These are phyloP conservation scores for Tieghemostelium lacteum DNA, from an alignment of 78 protist genomes.

Conservation along the genomic window DNA sequence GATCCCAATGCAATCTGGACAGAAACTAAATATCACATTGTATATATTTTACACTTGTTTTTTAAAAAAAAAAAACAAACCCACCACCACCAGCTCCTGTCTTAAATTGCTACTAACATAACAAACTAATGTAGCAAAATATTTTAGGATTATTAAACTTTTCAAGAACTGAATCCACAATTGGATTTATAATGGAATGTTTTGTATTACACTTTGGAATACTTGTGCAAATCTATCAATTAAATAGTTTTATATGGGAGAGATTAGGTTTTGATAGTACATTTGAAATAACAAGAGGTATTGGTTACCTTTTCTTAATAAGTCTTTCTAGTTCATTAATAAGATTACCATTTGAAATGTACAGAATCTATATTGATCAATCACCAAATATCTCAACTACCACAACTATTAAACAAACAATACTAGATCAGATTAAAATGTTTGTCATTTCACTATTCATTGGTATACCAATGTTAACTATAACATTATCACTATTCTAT, in stretches of 20 bases:
- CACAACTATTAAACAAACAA: slow-evolving; percentile 22
- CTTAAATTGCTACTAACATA: no score
- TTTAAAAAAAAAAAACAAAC: no score
- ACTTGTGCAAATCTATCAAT: slow-evolving; percentile 3
- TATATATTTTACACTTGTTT: neutral
- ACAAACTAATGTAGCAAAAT: slow-evolving; percentile 32
- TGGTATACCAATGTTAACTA: slow-evolving; percentile 53
- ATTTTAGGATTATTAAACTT: slow-evolving; percentile 62
- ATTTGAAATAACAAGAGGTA: slow-evolving; percentile 48
- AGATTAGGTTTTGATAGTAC: slow-evolving; percentile 2
- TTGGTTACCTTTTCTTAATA: slow-evolving; percentile 36
- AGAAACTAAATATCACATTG: slow-evolving; percentile 57
- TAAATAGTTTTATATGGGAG: slow-evolving; percentile 10
- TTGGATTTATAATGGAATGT: slow-evolving; percentile 74
- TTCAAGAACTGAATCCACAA: slow-evolving; percentile 69
- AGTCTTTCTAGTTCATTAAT: slow-evolving; percentile 56
- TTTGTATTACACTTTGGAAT: slow-evolving; percentile 41
- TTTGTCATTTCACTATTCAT: slow-evolving; percentile 50
- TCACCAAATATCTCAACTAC: neutral
- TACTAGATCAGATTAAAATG: slow-evolving; percentile 69
- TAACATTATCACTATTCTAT: slow-evolving; percentile 49
- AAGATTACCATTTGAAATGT: slow-evolving; percentile 71
- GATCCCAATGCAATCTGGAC: slow-evolving; percentile 29
- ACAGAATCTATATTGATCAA: slow-evolving; percentile 50
- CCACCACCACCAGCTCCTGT: no score